Conservation (phyloP, 345 rosid species). For the Leavenworthia alabamica region DNA sequence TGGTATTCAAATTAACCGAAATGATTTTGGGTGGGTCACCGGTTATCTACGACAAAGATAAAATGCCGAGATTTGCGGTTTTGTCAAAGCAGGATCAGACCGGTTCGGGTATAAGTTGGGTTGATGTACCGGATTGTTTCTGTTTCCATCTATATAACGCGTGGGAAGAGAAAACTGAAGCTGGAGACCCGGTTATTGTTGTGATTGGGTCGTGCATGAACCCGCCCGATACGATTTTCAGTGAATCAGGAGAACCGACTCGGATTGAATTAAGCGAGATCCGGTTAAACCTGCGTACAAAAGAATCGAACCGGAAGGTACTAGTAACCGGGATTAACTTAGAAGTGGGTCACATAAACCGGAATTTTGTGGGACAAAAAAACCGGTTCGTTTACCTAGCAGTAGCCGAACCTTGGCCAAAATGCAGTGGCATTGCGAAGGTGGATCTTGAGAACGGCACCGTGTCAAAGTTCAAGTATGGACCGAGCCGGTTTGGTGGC, state of each 20-base stretch:
- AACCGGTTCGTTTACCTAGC: slow-evolving; percentile 60
- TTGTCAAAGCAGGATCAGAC: slow-evolving; percentile 35
- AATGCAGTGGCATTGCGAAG: slow-evolving; percentile 54
- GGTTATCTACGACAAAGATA: slow-evolving; percentile 42
- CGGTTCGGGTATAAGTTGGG: slow-evolving; percentile 45
- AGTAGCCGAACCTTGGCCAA: slow-evolving; percentile 80
- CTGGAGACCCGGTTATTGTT: slow-evolving; percentile 36
- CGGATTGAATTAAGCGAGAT: slow-evolving; percentile 47
- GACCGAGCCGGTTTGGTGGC: slow-evolving; percentile 50
- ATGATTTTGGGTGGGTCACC: slow-evolving; percentile 79
- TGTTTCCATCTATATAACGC: slow-evolving; percentile 78
- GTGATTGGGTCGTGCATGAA: slow-evolving; percentile 69
- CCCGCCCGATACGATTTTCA: slow-evolving; percentile 64
- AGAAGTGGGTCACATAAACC: slow-evolving; percentile 62
- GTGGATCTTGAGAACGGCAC: slow-evolving; percentile 45
- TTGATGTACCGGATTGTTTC: slow-evolving; percentile 50
- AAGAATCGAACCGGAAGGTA: slow-evolving; percentile 34
- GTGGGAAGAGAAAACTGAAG: slow-evolving; percentile 51
- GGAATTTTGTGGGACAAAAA: slow-evolving; percentile 33
- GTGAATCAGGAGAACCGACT: slow-evolving; percentile 30
- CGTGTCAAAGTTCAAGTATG: slow-evolving; percentile 41
- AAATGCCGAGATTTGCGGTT: slow-evolving; percentile 50
- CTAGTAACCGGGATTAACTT: slow-evolving; percentile 43
- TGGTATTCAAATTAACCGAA: slow-evolving; percentile 62
- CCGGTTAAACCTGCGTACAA: slow-evolving; percentile 46